Evolutionary conservation across 2,329 filamentous ascomycete species (phyloP).

Genomic region (Sporothrix globosa): DNA sequence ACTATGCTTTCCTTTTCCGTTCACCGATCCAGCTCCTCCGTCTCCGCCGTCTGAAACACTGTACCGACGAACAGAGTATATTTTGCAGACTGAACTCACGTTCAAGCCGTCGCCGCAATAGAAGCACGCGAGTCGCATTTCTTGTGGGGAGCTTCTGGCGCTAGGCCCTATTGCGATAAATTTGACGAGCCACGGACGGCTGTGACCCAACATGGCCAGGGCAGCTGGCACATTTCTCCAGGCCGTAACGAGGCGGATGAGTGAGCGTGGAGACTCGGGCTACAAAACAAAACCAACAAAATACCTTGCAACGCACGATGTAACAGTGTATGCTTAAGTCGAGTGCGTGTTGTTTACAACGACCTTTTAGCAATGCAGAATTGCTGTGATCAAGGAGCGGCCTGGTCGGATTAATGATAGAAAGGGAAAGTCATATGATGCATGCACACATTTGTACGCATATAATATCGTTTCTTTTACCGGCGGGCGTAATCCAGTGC

Average conservation of each 20-base stretch:
- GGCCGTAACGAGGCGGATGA: background rate
- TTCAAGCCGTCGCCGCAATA: background rate
- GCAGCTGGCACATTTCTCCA: conserved; percentile 5
- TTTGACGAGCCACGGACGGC: conserved; percentile 44
- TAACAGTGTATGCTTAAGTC: background rate
- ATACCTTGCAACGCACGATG: background rate
- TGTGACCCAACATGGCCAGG: conserved; percentile 17
- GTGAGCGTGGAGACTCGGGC: too few relatives aligned
- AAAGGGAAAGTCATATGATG: background rate
- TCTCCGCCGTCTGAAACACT: too few relatives aligned
- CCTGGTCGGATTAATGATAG: background rate
- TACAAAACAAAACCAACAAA: too few relatives aligned
- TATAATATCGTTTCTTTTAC: too few relatives aligned
- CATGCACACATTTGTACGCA: background rate
- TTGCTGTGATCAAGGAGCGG: background rate
- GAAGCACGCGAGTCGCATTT: conserved; percentile 9
- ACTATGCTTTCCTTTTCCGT: too few relatives aligned
- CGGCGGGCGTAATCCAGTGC: too few relatives aligned
- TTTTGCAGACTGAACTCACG: too few relatives aligned
- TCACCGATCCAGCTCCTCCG: too few relatives aligned
- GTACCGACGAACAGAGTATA: too few relatives aligned
- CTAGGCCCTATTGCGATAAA: conserved; percentile 48
- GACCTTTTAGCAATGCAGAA: background rate
- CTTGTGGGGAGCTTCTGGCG: conserved; percentile 33
- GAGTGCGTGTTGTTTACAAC: background rate